Percentiles rank a stretch among this genome's conserved stretches.
Evolutionary conservation across 2,329 filamentous ascomycete genomes (phyloP).

Genomic region (Beauveria asiatica): DNA sequence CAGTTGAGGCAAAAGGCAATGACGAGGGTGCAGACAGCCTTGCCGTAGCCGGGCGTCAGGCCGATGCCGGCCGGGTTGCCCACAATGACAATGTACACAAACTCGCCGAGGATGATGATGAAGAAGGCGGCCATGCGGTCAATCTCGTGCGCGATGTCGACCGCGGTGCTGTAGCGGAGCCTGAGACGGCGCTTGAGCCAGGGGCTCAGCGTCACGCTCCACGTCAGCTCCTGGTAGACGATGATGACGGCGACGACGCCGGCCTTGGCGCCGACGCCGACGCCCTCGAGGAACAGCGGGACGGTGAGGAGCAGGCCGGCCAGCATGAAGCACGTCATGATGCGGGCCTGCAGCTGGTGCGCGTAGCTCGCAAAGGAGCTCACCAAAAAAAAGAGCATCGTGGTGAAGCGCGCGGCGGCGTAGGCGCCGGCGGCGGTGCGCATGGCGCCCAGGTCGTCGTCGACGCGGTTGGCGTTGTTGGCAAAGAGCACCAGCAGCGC

Average conservation of each 20-base stretch:
- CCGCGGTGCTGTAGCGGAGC: slow-evolving; percentile 37
- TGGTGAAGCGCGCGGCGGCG: slow-evolving; percentile 34
- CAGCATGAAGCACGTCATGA: slow-evolving; percentile 33
- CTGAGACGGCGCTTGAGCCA: slow-evolving; percentile 33
- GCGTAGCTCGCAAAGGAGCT: slow-evolving; percentile 39
- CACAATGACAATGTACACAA: slow-evolving; percentile 39
- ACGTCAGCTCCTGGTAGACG: slow-evolving; percentile 32
- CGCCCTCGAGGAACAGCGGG: slow-evolving; percentile 33
- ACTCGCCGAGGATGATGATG: slow-evolving; percentile 44
- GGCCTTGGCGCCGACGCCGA: slow-evolving; percentile 33
- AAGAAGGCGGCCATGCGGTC: slow-evolving; percentile 43
- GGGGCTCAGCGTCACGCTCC: slow-evolving; percentile 36
- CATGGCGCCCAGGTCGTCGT: slow-evolving; percentile 35
- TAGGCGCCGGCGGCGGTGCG: slow-evolving; percentile 38
- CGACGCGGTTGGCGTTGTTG: slow-evolving; percentile 37
- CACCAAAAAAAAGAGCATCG: slow-evolving; percentile 30
- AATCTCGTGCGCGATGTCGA: slow-evolving; percentile 40
- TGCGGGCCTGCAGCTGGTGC: slow-evolving; percentile 36
- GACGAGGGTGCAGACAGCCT: slow-evolving; percentile 39
- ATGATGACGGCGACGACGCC: slow-evolving; percentile 34
- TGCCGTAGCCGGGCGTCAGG: slow-evolving; percentile 32
- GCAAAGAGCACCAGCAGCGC: slow-evolving; percentile 38
- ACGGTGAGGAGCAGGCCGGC: slow-evolving; percentile 32
- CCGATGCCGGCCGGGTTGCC: slow-evolving; percentile 37
- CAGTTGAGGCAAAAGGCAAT: slow-evolving; percentile 43